Evolutionary conservation across 306 rosid genomes (phyloP), one percentile per base, ranked within the genome.

Genomic region (Vachellia collinsii): DNA sequence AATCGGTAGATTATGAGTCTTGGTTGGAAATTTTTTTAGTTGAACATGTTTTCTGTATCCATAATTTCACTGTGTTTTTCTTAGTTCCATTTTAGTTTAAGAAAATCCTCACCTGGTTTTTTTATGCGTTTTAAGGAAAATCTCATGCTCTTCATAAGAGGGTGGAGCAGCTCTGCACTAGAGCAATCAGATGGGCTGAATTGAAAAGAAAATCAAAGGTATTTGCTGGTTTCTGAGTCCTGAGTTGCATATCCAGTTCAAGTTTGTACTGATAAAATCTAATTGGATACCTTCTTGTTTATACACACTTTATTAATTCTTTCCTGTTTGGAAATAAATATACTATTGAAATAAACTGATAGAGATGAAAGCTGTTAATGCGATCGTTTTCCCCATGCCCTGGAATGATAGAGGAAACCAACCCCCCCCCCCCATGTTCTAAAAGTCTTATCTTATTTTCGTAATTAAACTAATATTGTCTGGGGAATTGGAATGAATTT

Each of bases 131-230:
- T 77, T 38, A 46, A 86, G 89, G 89, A 80, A 86, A 86, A 70
- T 83, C 89, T 54, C 89, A 86, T 39, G 89, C 89, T 83, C 89
- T 86, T 78, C 89, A 86, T 42, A 86, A 83, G 85, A 86, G 89
- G 77, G 89, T 86, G 81, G 89, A 86, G 41, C 89, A 86, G 77
- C 89, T 86, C 41, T 86, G 89, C 85, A 83, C 79, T 29, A 78
- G 89, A 76, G 83, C 89, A 63, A 83, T 86, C 85, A 86, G 37
- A 77, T 86, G 89, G 89, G 89, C 85, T 62, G 89, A 86, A 64
- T 46, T 86, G 83, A 80, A 81, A 77, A 80, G 89, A 81, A 86
- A 86, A 81, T 74, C 87, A 43, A 86, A 86, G 89, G 89, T 86
- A 74, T 53, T 70, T 83, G 0, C 73, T 58, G 29, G 76, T 77